phyloP scores from a whole-genome alignment of 78 protist genomes.

The Emiliania huxleyi region DNA sequence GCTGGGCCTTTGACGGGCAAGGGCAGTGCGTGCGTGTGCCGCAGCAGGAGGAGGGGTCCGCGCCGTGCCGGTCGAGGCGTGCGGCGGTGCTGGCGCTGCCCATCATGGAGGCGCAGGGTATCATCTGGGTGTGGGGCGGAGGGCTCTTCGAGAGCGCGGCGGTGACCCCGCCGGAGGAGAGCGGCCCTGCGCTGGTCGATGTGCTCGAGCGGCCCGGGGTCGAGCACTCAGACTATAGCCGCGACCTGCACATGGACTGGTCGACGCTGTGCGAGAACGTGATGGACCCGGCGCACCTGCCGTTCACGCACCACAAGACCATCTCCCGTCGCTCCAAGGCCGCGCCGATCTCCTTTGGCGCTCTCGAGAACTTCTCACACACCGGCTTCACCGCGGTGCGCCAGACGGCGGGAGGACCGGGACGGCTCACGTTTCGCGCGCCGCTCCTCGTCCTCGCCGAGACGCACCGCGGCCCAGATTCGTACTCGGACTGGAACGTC shows the following conservation, averaged over 20 bases:
- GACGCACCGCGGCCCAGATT: background rate
- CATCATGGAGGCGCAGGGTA: background rate
- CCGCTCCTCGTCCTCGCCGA: background rate
- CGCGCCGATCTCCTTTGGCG: background rate
- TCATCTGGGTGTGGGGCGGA: constrained; percentile 16
- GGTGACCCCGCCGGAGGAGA: background rate
- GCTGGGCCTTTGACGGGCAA: background rate
- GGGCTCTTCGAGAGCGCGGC: background rate
- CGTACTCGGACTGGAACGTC: constrained; percentile 24
- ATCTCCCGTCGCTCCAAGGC: background rate
- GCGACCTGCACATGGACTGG: background rate
- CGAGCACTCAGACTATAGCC: background rate
- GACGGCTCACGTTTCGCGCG: background rate
- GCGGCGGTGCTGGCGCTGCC: background rate
- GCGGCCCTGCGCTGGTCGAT: background rate
- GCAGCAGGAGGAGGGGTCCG: background rate
- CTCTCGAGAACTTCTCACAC: background rate
- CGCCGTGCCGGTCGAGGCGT: background rate
- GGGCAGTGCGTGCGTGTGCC: background rate
- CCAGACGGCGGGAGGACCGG: background rate
- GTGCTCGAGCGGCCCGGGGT: background rate
- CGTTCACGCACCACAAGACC: background rate
- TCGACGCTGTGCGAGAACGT: background rate
- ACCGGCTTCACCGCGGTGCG: background rate
- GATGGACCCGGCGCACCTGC: background rate